phyloP scores from a whole-genome alignment of 495 filamentous ascomycete species.

The Thermothielavioides terrestris region DNA sequence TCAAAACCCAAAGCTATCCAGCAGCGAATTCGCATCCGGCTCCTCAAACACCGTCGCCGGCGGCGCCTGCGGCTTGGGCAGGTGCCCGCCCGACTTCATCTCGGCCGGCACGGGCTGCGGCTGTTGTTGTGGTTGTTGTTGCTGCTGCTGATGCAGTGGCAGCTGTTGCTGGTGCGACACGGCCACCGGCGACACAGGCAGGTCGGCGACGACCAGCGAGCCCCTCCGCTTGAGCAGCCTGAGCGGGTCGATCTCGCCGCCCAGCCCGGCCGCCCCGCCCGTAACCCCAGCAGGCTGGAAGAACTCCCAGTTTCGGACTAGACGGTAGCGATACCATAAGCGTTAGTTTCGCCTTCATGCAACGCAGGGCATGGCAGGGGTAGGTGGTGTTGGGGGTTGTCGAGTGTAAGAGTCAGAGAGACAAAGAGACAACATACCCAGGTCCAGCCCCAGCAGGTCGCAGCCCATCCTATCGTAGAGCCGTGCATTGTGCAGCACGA shows the following conservation, averaged over 20 bases:
- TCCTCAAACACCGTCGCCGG: slow-evolving; percentile 85
- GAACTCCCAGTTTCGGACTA: slow-evolving; percentile 84
- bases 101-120: slow-evolving; percentile 50
- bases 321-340: too few species aligned
- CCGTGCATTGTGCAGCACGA: slow-evolving; percentile 79
- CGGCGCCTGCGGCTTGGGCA: slow-evolving; percentile 53
- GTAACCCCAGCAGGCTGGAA: slow-evolving; percentile 40
- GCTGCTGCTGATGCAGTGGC: slow-evolving; percentile 50
- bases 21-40: slow-evolving; percentile 72
- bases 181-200: slow-evolving; percentile 41
- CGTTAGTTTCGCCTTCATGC: not conserved
- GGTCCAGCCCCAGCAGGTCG: slow-evolving; percentile 80
- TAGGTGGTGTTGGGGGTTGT: too few species aligned
- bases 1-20: slow-evolving; percentile 73
- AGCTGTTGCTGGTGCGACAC: slow-evolving; percentile 28
- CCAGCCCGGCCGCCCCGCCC: slow-evolving; percentile 19
- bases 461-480: slow-evolving; percentile 95
- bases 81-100: slow-evolving; percentile 41
- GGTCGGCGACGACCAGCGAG: slow-evolving; percentile 73
- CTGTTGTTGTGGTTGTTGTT: slow-evolving; percentile 44
- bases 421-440: slow-evolving; percentile 37
- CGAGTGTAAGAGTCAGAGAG: not conserved
- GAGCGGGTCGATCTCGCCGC: slow-evolving; percentile 50
- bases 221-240: slow-evolving; percentile 62
- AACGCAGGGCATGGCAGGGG: too few species aligned